These are phyloP conservation scores for Aspergillus sclerotioniger DNA, from an alignment of 495 filamentous ascomycete genomes.

Conservation along the genomic window DNA sequence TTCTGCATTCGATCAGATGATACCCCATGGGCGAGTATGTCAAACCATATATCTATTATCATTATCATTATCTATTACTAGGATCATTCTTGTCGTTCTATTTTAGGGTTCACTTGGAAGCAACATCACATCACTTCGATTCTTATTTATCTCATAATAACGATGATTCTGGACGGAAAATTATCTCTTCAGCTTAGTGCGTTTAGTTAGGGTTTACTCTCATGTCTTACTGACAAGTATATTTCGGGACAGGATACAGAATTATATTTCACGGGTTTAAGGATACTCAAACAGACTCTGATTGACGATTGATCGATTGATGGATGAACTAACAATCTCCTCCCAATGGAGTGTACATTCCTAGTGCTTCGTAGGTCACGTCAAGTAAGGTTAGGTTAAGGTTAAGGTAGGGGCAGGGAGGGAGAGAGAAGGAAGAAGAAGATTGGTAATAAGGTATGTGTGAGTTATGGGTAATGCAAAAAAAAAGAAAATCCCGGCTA, in stretches of 20 bases:
- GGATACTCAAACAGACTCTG: background rate
- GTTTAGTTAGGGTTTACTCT: background rate
- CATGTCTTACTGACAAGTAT: background rate
- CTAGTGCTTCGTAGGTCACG: too few species aligned
- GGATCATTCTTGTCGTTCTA: background rate
- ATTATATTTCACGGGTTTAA: too few species aligned
- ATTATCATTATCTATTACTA: conserved; percentile 1
- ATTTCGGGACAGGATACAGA: background rate
- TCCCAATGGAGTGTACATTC: too few species aligned
- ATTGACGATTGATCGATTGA: too few species aligned
- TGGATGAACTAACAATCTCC: too few species aligned
- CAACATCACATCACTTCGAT: too few species aligned
- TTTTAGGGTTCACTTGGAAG: too few species aligned
- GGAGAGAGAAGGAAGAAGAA: too few species aligned
- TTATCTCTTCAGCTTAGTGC: too few species aligned
- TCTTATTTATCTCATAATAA: too few species aligned
- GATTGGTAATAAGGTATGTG: background rate
- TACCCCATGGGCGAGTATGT: conserved; percentile 1
- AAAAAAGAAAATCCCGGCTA: conserved; percentile 28
- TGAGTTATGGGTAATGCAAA: conserved; percentile 19
- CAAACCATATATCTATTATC: background rate
- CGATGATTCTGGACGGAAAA: background rate
- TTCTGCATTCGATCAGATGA: background rate
- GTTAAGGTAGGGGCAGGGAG: too few species aligned
- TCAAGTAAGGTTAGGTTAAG: too few species aligned